Conservation (phyloP, 1,284 basidiomycete species). For the Pascua guehoae region DNA sequence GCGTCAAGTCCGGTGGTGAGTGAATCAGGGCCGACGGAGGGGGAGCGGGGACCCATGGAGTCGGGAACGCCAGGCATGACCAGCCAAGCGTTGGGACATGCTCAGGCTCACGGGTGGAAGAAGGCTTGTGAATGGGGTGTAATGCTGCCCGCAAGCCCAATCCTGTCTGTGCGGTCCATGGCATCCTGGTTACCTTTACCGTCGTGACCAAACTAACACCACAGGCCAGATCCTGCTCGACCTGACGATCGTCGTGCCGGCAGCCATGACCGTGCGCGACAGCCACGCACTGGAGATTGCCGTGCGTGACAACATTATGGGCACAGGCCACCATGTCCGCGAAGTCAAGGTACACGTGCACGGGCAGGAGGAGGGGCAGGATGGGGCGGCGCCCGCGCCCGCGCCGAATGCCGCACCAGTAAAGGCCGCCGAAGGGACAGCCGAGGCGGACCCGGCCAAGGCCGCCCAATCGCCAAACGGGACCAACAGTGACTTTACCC, state of each 20-base stretch:
- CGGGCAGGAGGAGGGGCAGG: conserved; percentile 21
- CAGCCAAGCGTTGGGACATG: background rate
- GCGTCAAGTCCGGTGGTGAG: conserved; percentile 64
- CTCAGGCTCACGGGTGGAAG: background rate
- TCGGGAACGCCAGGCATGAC: background rate
- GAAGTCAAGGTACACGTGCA: conserved; percentile 73
- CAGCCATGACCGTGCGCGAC: conserved; percentile 59
- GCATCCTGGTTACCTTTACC: too few species aligned
- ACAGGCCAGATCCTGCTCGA: conserved; percentile 45
- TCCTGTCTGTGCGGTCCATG: too few species aligned
- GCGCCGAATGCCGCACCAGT: too few species aligned
- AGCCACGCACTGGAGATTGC: conserved; percentile 60
- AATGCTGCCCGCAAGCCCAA: too few species aligned
- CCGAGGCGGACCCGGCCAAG: background rate
- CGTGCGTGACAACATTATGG: conserved; percentile 62
- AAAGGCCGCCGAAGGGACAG: background rate
- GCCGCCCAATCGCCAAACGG: conserved; percentile 1
- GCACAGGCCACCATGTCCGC: conserved; percentile 64
- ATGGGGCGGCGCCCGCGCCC: background rate
- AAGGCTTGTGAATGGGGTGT: background rate
- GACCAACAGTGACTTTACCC: conserved; percentile 16
- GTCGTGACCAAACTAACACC: background rate
- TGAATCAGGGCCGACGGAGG: background rate
- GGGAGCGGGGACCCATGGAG: too few species aligned
- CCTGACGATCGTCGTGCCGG: conserved; percentile 62